A percentile compares a stretch with the other conserved stretches of the same genome.
These are phyloP conservation scores for Dendrocalamus latiflorus DNA, from an alignment of 202 grass and related monocot species.

Conservation along the genomic window DNA sequence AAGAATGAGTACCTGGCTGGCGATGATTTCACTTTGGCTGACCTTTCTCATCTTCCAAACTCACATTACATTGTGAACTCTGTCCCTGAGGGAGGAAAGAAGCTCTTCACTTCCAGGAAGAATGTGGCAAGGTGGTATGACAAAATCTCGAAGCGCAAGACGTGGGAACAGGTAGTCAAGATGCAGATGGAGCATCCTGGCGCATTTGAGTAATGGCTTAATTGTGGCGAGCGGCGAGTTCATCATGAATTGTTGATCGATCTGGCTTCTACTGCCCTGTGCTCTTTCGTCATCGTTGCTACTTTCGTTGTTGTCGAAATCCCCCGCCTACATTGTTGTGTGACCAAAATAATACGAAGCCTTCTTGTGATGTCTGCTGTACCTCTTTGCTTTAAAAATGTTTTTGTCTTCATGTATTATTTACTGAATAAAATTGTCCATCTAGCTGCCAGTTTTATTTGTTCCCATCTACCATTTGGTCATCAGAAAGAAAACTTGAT, in stretches of 20 bases:
- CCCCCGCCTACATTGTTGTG: neutral
- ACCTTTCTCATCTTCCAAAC: conserved; percentile 68
- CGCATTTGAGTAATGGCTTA: conserved; percentile 43
- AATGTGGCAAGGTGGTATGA: conserved; percentile 65
- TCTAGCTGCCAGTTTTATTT: neutral
- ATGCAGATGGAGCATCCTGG: conserved; percentile 71
- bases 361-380: neutral
- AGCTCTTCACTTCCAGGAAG: conserved; percentile 64
- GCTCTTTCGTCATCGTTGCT: neutral
- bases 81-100: conserved; percentile 28
- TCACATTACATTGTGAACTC: neutral
- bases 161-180: conserved; percentile 67
- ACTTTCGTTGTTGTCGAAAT: neutral
- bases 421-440: neutral
- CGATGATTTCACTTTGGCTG: conserved; percentile 68
- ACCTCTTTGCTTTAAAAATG: neutral
- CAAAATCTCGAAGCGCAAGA: conserved; percentile 39
- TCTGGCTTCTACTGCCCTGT: neutral
- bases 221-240: neutral
- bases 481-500: neutral
- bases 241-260: conserved; percentile 7
- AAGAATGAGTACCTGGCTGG: conserved; percentile 64
- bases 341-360: conserved; percentile 43
- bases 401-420: neutral
- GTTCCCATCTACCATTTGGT: neutral